Evolutionary conservation across 2,329 filamentous ascomycete species (phyloP).

Genomic region (Arthrobotrys sphaeroides): DNA sequence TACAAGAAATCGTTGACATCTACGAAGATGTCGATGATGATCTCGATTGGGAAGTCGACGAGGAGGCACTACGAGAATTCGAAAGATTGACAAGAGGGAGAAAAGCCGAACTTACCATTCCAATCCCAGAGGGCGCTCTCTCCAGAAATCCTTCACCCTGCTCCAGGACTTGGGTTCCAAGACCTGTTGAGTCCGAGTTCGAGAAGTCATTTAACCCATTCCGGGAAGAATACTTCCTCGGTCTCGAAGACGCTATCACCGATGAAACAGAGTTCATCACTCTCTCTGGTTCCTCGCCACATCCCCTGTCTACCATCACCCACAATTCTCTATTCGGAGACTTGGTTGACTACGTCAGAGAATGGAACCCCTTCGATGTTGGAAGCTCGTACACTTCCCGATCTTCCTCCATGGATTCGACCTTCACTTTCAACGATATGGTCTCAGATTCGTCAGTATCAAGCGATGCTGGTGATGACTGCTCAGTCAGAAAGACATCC

Average conservation of each 20-base stretch:
- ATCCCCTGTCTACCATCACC: slow-evolving; percentile 37
- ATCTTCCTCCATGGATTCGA: slow-evolving; percentile 48
- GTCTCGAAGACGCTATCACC: slow-evolving; percentile 48
- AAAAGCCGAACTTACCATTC: slow-evolving; percentile 36
- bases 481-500: slow-evolving; percentile 37
- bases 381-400: slow-evolving; percentile 43
- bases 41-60: slow-evolving; percentile 42
- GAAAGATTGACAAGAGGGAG: slow-evolving; percentile 42
- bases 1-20: slow-evolving; percentile 51
- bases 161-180: slow-evolving; percentile 41
- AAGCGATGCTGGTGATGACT: slow-evolving; percentile 43
- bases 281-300: slow-evolving; percentile 16
- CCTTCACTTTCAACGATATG: slow-evolving; percentile 50
- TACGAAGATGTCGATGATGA: slow-evolving; percentile 51
- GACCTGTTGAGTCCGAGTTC: slow-evolving; percentile 1
- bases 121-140: slow-evolving; percentile 40
- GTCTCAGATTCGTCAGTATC: slow-evolving; percentile 50
- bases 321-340: slow-evolving; percentile 51
- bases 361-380: slow-evolving; percentile 52
- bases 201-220: slow-evolving; percentile 48
- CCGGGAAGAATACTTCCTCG: slow-evolving; percentile 46
- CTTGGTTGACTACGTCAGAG: slow-evolving; percentile 52
- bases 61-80: slow-evolving; percentile 37
- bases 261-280: slow-evolving; percentile 49
- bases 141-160: slow-evolving; percentile 50